Evolutionary conservation across 2,329 filamentous ascomycete genomes (phyloP).

Genomic region (Myrmaecium sp.): DNA sequence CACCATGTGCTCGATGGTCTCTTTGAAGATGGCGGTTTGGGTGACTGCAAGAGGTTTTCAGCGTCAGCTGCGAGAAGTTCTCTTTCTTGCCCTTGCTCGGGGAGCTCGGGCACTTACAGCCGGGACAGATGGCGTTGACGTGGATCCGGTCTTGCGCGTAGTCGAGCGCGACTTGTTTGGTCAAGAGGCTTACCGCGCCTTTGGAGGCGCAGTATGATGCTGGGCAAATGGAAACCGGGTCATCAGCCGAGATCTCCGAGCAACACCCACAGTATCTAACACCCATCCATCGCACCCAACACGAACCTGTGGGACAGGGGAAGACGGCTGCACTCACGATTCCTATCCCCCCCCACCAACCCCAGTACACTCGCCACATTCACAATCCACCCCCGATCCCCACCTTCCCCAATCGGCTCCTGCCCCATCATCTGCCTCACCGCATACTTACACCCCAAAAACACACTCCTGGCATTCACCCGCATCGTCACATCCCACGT

Average conservation of each 20-base stretch:
- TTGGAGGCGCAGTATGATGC: constrained; percentile 31
- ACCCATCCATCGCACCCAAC: not conserved
- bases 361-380: constrained; percentile 21
- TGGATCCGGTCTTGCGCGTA: constrained; percentile 25
- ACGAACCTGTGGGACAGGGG: not conserved
- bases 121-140: constrained; percentile 25
- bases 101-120: constrained; percentile 15
- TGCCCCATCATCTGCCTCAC: constrained; percentile 21
- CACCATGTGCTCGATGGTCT: constrained; percentile 8
- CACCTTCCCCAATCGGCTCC: constrained; percentile 9
- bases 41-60: constrained; percentile 9
- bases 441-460: constrained; percentile 23
- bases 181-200: constrained; percentile 29
- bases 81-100: not conserved
- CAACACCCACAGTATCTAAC: not conserved
- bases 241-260: not conserved
- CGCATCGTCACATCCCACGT: constrained; percentile 20
- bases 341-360: constrained; percentile 14
- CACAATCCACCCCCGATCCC: constrained; percentile 21
- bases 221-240: constrained; percentile 3
- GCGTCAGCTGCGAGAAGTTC: constrained; percentile 1
- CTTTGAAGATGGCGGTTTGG: constrained; percentile 19
- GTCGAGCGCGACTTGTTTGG: constrained; percentile 28
- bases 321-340: constrained; percentile 7
- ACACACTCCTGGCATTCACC: constrained; percentile 21